A percentile compares a stretch with the other conserved stretches of the same genome.
phyloP scores from a whole-genome alignment of 192 early-diverging fungal species.

The Dimargaris xerosporica region DNA sequence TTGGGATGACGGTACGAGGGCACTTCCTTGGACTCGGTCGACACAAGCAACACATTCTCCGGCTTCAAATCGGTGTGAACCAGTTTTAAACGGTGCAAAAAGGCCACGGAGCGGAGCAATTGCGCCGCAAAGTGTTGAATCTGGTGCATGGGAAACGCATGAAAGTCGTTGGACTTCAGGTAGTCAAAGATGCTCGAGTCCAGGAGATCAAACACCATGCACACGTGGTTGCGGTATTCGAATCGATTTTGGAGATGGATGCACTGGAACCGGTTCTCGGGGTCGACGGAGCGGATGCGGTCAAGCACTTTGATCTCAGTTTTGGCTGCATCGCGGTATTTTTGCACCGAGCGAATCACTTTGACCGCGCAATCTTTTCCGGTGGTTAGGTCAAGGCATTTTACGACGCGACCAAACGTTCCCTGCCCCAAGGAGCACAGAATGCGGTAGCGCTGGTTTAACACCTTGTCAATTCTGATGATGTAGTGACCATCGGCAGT shows the following conservation, averaged over 20 bases:
- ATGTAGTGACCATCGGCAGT: conserved; percentile 92
- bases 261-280: conserved; percentile 66
- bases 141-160: conserved; percentile 72
- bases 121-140: conserved; percentile 77
- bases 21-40: conserved; percentile 34
- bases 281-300: conserved; percentile 63
- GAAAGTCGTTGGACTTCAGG: conserved; percentile 81
- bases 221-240: conserved; percentile 83
- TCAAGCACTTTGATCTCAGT: conserved; percentile 80
- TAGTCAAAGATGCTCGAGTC: conserved; percentile 85
- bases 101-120: conserved; percentile 72
- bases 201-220: conserved; percentile 95
- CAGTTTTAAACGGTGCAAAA: conserved; percentile 71
- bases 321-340: conserved; percentile 86
- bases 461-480: conserved; percentile 51
- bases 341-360: conserved; percentile 82
- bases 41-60: conserved; percentile 78
- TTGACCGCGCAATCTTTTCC: conserved; percentile 67
- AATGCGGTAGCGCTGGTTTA: conserved; percentile 68
- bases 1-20: conserved; percentile 34
- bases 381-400: conserved; percentile 56
- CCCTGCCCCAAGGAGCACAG: conserved; percentile 81
- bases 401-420: conserved; percentile 94
- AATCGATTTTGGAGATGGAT: conserved; percentile 74
- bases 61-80: conserved; percentile 98